These are phyloP conservation scores for Hibiscus trionum DNA, from an alignment of 345 rosid genomes.

Conservation along the genomic window DNA sequence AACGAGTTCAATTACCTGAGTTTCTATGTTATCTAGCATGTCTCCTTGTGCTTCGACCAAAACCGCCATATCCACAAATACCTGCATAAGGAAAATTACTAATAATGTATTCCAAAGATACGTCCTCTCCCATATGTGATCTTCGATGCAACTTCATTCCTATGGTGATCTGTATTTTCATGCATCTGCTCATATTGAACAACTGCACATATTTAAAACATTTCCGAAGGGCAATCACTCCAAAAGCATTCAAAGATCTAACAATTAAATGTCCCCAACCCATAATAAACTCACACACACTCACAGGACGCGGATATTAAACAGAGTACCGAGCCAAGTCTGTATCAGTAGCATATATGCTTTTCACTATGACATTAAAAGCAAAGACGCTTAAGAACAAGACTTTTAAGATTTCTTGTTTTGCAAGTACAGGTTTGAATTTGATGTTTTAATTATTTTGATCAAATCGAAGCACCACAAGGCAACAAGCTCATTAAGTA, in stretches of 20 bases:
- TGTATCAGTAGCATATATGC: background rate
- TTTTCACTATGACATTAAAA: background rate
- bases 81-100: conserved; percentile 34
- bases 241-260: background rate
- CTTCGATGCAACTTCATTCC: background rate
- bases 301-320: background rate
- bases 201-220: background rate
- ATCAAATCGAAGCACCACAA: background rate
- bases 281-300: background rate
- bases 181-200: conserved; percentile 2
- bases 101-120: background rate
- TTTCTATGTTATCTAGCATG: conserved; percentile 85
- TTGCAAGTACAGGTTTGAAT: background rate
- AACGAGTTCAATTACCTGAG: conserved; percentile 43
- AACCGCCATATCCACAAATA: conserved; percentile 92
- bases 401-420: background rate
- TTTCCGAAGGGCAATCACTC: background rate
- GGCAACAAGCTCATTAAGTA: conserved; percentile 18
- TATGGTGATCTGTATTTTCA: conserved; percentile 5
- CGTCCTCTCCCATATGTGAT: background rate
- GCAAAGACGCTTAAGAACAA: background rate
- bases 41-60: conserved; percentile 93
- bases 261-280: background rate
- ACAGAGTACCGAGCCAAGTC: background rate
- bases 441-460: background rate